Evolutionary conservation across 345 rosid species (phyloP).

Genomic region (Leavenworthia alabamica): DNA sequence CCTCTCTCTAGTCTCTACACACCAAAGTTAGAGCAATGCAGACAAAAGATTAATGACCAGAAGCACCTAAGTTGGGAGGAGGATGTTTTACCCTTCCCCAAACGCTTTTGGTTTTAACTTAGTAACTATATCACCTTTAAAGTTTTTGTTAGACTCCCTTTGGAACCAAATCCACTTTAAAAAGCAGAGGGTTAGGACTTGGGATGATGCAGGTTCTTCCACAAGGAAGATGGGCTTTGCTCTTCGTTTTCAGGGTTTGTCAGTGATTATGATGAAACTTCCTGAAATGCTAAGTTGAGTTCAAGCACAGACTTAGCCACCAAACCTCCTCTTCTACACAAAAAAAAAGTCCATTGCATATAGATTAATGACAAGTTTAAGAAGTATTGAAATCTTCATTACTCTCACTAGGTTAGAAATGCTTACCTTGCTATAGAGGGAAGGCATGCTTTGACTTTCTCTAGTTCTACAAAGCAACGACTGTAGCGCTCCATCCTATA

Average conservation of each 20-base stretch:
- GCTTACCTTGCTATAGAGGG: slow-evolving; percentile 52
- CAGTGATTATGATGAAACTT: slow-evolving; percentile 43
- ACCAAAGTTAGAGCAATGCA: slow-evolving; percentile 9
- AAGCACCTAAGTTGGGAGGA: slow-evolving; percentile 12
- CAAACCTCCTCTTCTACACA: slow-evolving; percentile 77
- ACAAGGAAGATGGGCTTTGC: not conserved
- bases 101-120: slow-evolving; percentile 24
- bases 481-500: slow-evolving; percentile 79
- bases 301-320: slow-evolving; percentile 83
- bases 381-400: not conserved
- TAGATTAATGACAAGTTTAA: too few relatives aligned
- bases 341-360: not conserved
- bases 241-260: not conserved
- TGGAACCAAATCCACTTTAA: slow-evolving; percentile 24
- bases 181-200: slow-evolving; percentile 23
- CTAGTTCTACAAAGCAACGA: slow-evolving; percentile 81
- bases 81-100: slow-evolving; percentile 18
- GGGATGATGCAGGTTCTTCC: slow-evolving; percentile 14
- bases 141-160: slow-evolving; percentile 32
- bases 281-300: slow-evolving; percentile 75
- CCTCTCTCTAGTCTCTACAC: too few relatives aligned
- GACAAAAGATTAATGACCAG: slow-evolving; percentile 14
- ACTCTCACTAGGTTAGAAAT: not conserved
- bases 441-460: slow-evolving; percentile 65
- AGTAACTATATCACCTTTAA: slow-evolving; percentile 19